Evolutionary conservation across 2,329 filamentous ascomycete species (phyloP), one percentile per base, ranked within the genome.

Genomic region (Aureobasidium sp.): DNA sequence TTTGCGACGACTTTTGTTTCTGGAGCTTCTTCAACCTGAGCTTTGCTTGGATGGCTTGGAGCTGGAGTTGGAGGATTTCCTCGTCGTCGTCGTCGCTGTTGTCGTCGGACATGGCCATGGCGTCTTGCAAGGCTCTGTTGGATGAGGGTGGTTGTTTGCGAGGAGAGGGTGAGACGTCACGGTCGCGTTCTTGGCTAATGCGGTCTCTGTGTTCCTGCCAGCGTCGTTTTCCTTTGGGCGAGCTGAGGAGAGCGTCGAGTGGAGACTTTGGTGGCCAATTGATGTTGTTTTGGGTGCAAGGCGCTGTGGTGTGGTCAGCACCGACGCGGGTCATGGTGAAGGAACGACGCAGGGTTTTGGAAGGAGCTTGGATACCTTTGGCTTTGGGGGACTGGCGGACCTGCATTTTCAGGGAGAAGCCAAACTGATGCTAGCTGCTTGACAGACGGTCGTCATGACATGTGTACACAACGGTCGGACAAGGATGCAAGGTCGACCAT

Each of bases 1-100:
- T n/a, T 42, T 58, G 35, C 38, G 57, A 66, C 23, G 57, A 66
- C 60, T 67, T 68, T 58, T 64, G 65, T 50, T 69, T 67, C 71
- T 94, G 89, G 15, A 97, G 76, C 69, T 87, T 91, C 74, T 96
- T 97, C 65, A 97, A 74, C 73, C 87, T 94, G 57, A 97, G 75
- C 62, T 88, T 86, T 7, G 92, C 90, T 73, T 97, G 87, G 61
- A 99, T 95, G 60, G 89, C 90, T 65, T 92, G 86, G 5, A 97
- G 77, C 71, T 95, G 86, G 64, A 99, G 77, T 69, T 95, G 84
- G 35, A 97, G 75, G 1, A 85, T 95, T 77, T 97, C 92, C 72
- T 96, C 93, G 66, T 95, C 92, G 7, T 95, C 83, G 19, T 95
- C 83, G n/a, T 70, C 68, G 11, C 23, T 31, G 25, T 55, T 13